phyloP scores from a whole-genome alignment of 345 rosid genomes.

The Adansonia digitata region DNA sequence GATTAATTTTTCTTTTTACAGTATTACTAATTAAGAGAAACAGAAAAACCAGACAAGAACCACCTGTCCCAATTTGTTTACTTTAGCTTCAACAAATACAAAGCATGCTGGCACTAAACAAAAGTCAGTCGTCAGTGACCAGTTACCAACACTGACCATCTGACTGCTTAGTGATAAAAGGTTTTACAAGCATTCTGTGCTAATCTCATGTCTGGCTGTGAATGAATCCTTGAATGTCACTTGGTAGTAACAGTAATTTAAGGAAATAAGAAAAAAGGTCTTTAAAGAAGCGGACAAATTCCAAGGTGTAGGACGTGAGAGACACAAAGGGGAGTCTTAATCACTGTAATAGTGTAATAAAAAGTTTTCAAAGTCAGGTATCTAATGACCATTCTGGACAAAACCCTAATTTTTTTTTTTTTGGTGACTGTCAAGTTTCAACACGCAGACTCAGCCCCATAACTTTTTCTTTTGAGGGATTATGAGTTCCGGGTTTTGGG shows the following conservation, averaged over 20 bases:
- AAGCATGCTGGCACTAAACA: neutral
- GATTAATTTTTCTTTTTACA: neutral
- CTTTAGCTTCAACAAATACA: neutral
- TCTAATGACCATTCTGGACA: neutral
- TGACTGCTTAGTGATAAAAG: neutral
- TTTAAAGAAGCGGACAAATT: conserved; percentile 4
- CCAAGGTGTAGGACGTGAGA: neutral
- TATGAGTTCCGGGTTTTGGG: neutral
- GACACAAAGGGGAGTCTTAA: conserved; percentile 2
- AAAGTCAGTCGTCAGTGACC: neutral
- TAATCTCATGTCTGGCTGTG: neutral
- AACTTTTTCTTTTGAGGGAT: neutral
- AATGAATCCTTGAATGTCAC: neutral
- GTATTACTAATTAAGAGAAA: neutral
- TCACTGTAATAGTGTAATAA: neutral
- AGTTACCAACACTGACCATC: no score
- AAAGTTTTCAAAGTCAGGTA: neutral
- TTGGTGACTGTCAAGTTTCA: no score
- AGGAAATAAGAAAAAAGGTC: conserved; percentile 7
- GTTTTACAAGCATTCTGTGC: neutral
- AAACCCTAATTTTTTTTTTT: no score
- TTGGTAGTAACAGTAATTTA: neutral
- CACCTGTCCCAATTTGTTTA: neutral
- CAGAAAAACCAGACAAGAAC: neutral
- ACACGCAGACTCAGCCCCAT: no score